Evolutionary conservation across 139 green algal species (phyloP).

Genomic region (Chlorella sorokiniana): DNA sequence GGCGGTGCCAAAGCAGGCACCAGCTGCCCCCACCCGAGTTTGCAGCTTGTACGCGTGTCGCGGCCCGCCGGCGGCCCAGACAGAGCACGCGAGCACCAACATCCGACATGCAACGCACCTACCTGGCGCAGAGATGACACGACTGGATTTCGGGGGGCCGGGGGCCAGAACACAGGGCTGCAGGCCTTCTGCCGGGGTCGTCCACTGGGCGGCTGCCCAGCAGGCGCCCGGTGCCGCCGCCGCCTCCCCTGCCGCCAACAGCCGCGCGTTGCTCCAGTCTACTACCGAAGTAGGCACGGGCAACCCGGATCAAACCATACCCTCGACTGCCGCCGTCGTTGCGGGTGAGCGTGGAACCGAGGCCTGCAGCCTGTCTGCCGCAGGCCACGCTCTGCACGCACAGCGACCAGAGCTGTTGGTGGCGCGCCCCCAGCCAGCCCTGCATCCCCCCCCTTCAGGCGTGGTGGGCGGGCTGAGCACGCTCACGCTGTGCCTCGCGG

Average conservation of each 20-base stretch:
- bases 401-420: neutral
- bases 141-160: too few relatives aligned
- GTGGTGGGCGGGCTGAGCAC: slow-evolving; percentile 18
- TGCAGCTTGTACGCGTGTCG: too few relatives aligned
- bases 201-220: too few relatives aligned
- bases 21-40: too few relatives aligned
- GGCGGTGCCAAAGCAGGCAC: too few relatives aligned
- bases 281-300: neutral
- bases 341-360: slow-evolving; percentile 1
- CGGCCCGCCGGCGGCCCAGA: too few relatives aligned
- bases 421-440: neutral
- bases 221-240: neutral
- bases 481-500: slow-evolving; percentile 22
- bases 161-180: too few relatives aligned
- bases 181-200: too few relatives aligned
- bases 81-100: too few relatives aligned
- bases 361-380: neutral
- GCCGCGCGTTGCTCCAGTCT: neutral
- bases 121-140: too few relatives aligned
- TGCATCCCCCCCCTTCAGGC: neutral
- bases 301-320: slow-evolving; percentile 10
- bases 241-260: neutral
- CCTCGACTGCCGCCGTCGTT: slow-evolving; percentile 15
- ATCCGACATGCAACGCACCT: too few relatives aligned
- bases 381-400: too few relatives aligned